Evolutionary conservation across 1,284 basidiomycete species (phyloP).

Genomic region (Moesziomyces sp.): DNA sequence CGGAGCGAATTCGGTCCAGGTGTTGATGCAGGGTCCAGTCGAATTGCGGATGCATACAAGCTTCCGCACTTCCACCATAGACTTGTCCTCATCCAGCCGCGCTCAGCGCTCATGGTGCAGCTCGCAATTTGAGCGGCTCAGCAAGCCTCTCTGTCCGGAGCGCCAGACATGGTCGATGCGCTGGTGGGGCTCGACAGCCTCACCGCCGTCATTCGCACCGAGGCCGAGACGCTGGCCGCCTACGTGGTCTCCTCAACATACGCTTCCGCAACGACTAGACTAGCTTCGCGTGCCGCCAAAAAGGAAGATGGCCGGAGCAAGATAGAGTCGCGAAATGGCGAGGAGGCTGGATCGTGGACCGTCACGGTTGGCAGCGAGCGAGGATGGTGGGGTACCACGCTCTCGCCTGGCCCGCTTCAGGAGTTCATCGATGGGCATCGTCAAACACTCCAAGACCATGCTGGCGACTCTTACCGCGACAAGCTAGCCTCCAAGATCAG

Average conservation of each 20-base stretch:
- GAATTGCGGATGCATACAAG: not conserved
- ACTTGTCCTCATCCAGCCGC: not conserved
- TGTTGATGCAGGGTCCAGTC: not conserved
- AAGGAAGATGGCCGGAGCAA: no score
- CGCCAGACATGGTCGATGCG: not conserved
- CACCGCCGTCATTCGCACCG: not conserved
- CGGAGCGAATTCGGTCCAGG: not conserved
- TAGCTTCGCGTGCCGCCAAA: no score
- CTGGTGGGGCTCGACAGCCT: not conserved
- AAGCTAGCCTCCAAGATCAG: slow-evolving; percentile 2
- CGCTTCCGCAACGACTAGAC: not conserved
- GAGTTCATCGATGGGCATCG: not conserved
- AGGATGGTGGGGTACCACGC: slow-evolving; percentile 22
- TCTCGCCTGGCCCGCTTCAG: slow-evolving; percentile 1
- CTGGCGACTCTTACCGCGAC: not conserved
- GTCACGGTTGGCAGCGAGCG: slow-evolving; percentile 14
- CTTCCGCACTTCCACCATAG: not conserved
- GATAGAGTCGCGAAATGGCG: not conserved
- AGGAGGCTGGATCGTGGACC: not conserved
- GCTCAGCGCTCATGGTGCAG: no score
- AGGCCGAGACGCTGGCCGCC: not conserved
- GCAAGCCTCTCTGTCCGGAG: no score
- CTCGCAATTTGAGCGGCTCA: no score
- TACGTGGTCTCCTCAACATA: slow-evolving; percentile 3
- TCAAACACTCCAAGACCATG: not conserved